Percentiles rank a stretch among this genome's conserved stretches.
Conservation (phyloP, 2,329 filamentous ascomycete species). For the Sclerotinia trifoliorum region DNA sequence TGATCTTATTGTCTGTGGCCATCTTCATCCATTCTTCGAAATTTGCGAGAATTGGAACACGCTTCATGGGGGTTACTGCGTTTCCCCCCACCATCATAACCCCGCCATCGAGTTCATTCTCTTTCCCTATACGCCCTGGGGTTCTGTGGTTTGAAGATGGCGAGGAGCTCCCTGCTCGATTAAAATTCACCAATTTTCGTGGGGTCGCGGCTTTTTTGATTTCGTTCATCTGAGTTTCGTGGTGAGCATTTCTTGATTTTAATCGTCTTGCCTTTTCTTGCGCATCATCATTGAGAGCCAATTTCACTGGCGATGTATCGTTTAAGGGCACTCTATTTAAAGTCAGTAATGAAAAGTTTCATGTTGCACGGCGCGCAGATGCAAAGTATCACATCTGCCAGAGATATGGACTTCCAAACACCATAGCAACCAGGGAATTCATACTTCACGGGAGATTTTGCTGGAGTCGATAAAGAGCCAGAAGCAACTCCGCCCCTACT, state of each 20-base stretch:
- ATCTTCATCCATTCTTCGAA: conserved; percentile 99
- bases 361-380: neutral
- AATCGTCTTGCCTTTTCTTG: conserved; percentile 86
- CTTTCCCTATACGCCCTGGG: conserved; percentile 45
- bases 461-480: conserved; percentile 37
- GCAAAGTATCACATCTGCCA: conserved; percentile 12
- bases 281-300: conserved; percentile 73
- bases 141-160: conserved; percentile 58
- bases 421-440: conserved; percentile 23
- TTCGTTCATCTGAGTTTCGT: conserved; percentile 89
- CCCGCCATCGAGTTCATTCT: conserved; percentile 53
- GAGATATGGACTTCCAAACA: conserved; percentile 1
- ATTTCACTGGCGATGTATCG: conserved; percentile 87
- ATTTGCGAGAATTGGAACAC: conserved; percentile 91
- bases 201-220: conserved; percentile 80
- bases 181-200: conserved; percentile 60
- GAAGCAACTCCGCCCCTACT: conserved; percentile 46
- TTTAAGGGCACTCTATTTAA: conserved; percentile 80
- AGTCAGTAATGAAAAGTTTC: conserved; percentile 18
- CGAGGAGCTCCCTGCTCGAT: conserved; percentile 57
- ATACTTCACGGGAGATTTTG: conserved; percentile 42
- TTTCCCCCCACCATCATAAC: conserved; percentile 66
- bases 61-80: conserved; percentile 91
- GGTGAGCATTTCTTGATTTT: conserved; percentile 81
- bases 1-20: conserved; percentile 99